Base-by-base conservation (phyloP, 345 rosid species). In the Arabidopsis arenosa region DNA sequence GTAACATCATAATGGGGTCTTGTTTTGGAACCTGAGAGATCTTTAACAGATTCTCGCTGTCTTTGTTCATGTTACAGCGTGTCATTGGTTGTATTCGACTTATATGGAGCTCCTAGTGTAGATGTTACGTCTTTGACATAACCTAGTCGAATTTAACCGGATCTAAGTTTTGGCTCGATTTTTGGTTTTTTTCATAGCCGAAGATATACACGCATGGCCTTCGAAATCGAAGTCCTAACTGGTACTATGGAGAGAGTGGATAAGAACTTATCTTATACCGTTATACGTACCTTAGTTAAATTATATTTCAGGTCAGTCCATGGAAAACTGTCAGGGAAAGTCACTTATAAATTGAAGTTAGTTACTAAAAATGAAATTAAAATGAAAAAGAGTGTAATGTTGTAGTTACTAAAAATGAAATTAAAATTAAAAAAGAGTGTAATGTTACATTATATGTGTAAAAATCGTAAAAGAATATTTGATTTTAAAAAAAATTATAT, bases 11-110 rank as follows among this genome's bases (percentile, higher is more conserved):
- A 15, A 64, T 47, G 52, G 33, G 53, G 61, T 75, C 67, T 58
- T 48, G 26, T 65, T 55, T 58, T 75, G 73, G 54, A 28, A 66
- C 43, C 73, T 67, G 79, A 66, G 55, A 33, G 60, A 75, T 75
- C 61, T 65, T 65, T 54, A 37, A 39, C 68, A 75, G 73, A 75
- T 75, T 75, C 26, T 58, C 70, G 28, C 12, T 67, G 79, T 58
- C 18, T 75, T 66, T 30, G 45, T 75, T 58, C 45, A 75, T 30
- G 13, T 75, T 30, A 75, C 72, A 45, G 59, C 32, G 44, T 57
- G 73, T 57, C 30, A 67, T 30, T 75, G 44, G 53, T 44, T 75
- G 67, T 44, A 17, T 48, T 48, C 23, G 65, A 56, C 23, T 51
- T 41, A 30, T 21, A 41, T 36, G 45, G 10, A 75, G 60, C 23